These are phyloP conservation scores for Lobosporangium transversale DNA, from an alignment of 192 early-diverging fungal genomes.

Conservation along the genomic window DNA sequence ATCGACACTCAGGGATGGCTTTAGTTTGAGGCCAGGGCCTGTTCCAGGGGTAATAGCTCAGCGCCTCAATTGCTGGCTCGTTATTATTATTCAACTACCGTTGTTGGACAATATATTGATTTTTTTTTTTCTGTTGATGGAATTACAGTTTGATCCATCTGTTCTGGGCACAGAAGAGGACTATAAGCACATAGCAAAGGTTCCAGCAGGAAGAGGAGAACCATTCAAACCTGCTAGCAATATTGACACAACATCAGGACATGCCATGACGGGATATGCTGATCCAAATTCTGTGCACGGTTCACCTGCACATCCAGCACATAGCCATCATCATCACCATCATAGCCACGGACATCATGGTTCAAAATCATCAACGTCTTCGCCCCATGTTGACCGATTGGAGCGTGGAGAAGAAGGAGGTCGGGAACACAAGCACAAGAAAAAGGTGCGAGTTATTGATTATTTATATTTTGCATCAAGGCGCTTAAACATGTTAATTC, in stretches of 20 bases:
- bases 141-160: constrained; percentile 33
- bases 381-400: constrained; percentile 32
- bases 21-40: constrained; percentile 44
- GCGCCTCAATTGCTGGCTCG: background rate
- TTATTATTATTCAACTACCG: no score
- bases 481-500: no score
- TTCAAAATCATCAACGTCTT: constrained; percentile 48
- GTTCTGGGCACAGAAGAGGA: constrained; percentile 42
- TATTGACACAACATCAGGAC: background rate
- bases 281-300: background rate
- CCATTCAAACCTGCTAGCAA: constrained; percentile 12
- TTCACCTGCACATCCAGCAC: constrained; percentile 9
- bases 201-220: constrained; percentile 6
- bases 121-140: no score
- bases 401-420: constrained; percentile 41
- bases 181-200: constrained; percentile 12
- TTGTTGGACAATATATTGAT: no score
- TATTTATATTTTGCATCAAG: background rate
- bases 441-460: constrained; percentile 25
- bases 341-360: constrained; percentile 15
- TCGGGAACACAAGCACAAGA: constrained; percentile 48
- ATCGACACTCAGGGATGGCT: constrained; percentile 40
- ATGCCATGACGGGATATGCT: constrained; percentile 9
- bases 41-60: constrained; percentile 36
- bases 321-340: constrained; percentile 15